These are phyloP conservation scores for Solanum okadae DNA, from an alignment of 257 asterid genomes.

Conservation along the genomic window DNA sequence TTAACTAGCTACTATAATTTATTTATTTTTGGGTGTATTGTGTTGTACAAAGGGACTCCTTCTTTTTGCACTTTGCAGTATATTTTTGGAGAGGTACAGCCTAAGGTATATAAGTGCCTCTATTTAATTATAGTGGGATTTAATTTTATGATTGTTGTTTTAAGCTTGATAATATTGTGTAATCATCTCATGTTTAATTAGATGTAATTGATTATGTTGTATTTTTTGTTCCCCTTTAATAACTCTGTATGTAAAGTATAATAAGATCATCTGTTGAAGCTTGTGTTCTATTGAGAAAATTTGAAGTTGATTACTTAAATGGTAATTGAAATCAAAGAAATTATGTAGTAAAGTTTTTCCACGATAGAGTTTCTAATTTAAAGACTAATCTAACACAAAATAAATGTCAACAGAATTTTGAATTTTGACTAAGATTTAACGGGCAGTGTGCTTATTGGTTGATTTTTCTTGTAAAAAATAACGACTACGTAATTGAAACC, in stretches of 20 bases:
- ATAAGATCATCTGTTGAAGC: background rate
- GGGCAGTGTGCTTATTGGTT: no score
- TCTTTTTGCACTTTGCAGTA: background rate
- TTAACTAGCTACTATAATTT: background rate
- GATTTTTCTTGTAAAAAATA: no score
- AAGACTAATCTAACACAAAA: no score
- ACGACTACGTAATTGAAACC: no score
- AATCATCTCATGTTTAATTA: background rate
- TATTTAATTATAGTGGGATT: slow-evolving; percentile 1
- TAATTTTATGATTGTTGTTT: background rate
- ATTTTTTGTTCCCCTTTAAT: background rate
- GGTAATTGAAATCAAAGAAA: background rate
- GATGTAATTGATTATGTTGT: background rate
- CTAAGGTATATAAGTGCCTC: slow-evolving; percentile 15
- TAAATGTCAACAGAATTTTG: no score
- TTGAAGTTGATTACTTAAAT: background rate
- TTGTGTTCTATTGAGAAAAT: background rate
- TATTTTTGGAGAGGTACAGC: slow-evolving; percentile 3
- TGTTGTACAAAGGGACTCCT: slow-evolving; percentile 6
- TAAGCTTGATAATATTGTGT: background rate
- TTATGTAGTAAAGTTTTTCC: no score
- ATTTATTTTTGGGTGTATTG: background rate
- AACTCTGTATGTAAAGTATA: background rate
- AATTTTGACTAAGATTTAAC: no score
- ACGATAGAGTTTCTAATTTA: no score